These are phyloP conservation scores for Mycena citricolor DNA, from an alignment of 1,284 basidiomycete species.

Conservation along the genomic window DNA sequence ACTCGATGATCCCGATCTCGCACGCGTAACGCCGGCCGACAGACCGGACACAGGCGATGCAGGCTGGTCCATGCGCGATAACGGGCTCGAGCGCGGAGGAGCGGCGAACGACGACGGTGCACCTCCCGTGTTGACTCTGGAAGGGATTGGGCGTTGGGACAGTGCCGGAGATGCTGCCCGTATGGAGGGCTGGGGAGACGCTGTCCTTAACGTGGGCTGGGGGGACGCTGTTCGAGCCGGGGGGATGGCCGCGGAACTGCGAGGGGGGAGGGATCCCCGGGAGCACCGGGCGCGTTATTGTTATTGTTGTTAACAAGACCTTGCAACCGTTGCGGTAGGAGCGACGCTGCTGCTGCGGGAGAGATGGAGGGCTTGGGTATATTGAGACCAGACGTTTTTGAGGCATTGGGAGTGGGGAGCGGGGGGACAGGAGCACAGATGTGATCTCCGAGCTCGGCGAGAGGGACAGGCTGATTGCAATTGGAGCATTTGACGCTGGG, in stretches of 20 bases:
- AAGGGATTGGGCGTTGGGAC: conserved; percentile 5
- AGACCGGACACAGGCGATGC: too few relatives aligned
- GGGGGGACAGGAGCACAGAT: conserved; percentile 56
- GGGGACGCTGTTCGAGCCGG: conserved; percentile 22
- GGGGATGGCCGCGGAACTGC: conserved; percentile 16
- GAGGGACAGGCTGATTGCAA: conserved; percentile 66
- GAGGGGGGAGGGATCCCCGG: too few relatives aligned
- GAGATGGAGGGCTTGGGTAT: conserved; percentile 34
- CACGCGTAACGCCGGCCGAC: conserved; percentile 18
- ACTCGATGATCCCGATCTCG: conserved; percentile 19
- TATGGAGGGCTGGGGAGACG: too few relatives aligned
- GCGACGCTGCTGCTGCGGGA: conserved; percentile 33
- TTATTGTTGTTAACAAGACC: too few relatives aligned
- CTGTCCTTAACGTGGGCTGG: too few relatives aligned
- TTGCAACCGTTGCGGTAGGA: conserved; percentile 40
- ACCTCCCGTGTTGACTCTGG: conserved; percentile 13
- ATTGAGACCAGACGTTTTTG: conserved; percentile 8
- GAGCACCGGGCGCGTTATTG: too few relatives aligned
- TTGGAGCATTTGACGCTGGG: conserved; percentile 83
- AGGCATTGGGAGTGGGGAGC: conserved; percentile 35
- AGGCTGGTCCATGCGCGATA: not conserved
- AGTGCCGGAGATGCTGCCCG: not conserved
- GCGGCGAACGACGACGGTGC: too few relatives aligned
- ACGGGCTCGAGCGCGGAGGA: not conserved
- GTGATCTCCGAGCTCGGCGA: conserved; percentile 73